These are phyloP conservation scores for Suillus sp. DNA, from an alignment of 768 basidiomycete genomes.

Conservation along the genomic window DNA sequence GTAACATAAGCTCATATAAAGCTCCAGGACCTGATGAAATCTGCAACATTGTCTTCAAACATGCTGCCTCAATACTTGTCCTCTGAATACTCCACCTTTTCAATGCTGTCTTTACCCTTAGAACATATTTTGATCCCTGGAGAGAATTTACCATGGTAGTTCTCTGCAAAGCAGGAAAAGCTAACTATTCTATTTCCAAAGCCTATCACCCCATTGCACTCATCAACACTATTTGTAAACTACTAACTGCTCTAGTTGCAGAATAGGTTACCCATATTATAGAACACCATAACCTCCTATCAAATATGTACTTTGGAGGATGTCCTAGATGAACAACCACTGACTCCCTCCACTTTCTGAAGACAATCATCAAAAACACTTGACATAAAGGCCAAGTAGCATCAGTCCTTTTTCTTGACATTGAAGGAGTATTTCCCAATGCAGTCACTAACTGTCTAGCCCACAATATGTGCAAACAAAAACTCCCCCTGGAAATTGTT, in stretches of 20 bases:
- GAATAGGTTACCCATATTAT: constrained; percentile 29
- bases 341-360: no score
- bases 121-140: not conserved
- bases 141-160: constrained; percentile 24
- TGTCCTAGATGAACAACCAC: no score
- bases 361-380: no score
- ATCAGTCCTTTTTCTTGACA: constrained; percentile 4
- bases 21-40: constrained; percentile 33
- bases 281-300: constrained; percentile 38
- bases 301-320: constrained; percentile 7
- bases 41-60: constrained; percentile 25
- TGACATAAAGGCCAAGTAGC: no score
- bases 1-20: constrained; percentile 19
- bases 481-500: constrained; percentile 18
- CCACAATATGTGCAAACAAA: constrained; percentile 36
- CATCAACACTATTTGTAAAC: constrained; percentile 34
- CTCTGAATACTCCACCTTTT: accelerated
- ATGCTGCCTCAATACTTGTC: no score
- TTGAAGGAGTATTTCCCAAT: constrained; percentile 43
- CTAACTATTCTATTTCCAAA: constrained; percentile 36
- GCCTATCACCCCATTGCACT: constrained; percentile 43
- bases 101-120: not conserved
- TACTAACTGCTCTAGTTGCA: constrained; percentile 29
- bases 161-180: no score
- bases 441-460: constrained; percentile 19